Conservation (phyloP, 1,284 basidiomycete species). For the Ustilago hordei region DNA sequence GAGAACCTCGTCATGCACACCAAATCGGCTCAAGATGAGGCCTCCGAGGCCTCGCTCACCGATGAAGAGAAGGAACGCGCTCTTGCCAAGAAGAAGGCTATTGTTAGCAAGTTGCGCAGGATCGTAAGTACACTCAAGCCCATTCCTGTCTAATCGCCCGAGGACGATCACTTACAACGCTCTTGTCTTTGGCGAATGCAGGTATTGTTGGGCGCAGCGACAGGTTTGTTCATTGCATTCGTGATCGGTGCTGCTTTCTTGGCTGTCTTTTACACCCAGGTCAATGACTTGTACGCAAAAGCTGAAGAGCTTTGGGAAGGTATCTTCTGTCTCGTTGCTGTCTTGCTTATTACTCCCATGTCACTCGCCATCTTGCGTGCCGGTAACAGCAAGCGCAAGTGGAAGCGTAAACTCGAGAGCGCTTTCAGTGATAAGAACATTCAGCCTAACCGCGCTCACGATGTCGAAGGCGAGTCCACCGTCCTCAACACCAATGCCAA, state of each 20-base stretch:
- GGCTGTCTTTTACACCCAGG: slow-evolving; percentile 70
- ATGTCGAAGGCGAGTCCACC: slow-evolving; percentile 32
- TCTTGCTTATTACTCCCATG: slow-evolving; percentile 67
- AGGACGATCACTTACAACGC: neutral
- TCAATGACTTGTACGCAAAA: slow-evolving; percentile 73
- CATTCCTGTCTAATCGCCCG: too few relatives aligned
- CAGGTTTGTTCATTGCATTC: slow-evolving; percentile 60
- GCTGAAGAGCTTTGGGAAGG: slow-evolving; percentile 69
- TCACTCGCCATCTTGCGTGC: slow-evolving; percentile 65
- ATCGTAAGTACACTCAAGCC: slow-evolving; percentile 39
- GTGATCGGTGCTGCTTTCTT: slow-evolving; percentile 65
- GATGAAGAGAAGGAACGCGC: slow-evolving; percentile 19
- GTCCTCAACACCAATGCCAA: slow-evolving; percentile 3
- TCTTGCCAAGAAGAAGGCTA: slow-evolving; percentile 30
- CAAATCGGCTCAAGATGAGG: slow-evolving; percentile 27
- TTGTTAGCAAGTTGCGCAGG: slow-evolving; percentile 57
- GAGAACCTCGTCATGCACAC: slow-evolving; percentile 58
- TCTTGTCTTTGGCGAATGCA: neutral
- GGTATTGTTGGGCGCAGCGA: slow-evolving; percentile 53
- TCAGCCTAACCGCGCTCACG: slow-evolving; percentile 17
- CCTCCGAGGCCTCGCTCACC: slow-evolving; percentile 14
- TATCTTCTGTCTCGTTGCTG: slow-evolving; percentile 66
- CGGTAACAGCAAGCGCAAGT: slow-evolving; percentile 61
- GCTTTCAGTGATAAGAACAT: slow-evolving; percentile 49
- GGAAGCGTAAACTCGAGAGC: slow-evolving; percentile 60